Evolutionary conservation across 805 yeast genomes (phyloP).

Genomic region (Limtongia smithiae): DNA sequence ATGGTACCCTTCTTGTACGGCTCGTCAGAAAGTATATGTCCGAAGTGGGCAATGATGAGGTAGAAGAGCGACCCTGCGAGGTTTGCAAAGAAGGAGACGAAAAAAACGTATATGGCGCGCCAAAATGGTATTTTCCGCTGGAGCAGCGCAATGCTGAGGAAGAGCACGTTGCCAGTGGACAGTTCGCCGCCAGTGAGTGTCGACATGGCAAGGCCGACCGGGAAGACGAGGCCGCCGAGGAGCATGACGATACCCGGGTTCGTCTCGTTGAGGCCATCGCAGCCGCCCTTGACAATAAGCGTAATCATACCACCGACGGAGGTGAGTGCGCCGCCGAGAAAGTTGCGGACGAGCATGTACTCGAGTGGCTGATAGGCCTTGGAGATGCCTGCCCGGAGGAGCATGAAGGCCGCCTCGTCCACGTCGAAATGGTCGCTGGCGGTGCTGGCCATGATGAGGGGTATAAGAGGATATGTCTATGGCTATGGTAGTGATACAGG

Average conservation of each 20-base stretch:
- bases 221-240: constrained; percentile 28
- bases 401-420: constrained; percentile 24
- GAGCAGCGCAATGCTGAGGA: constrained; percentile 19
- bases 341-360: constrained; percentile 21
- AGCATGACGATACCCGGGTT: constrained; percentile 26
- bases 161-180: constrained; percentile 27
- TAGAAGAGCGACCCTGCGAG: constrained; percentile 27
- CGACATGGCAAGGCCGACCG: constrained; percentile 27
- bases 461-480: too few species aligned
- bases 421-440: constrained; percentile 20
- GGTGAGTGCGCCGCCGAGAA: constrained; percentile 27
- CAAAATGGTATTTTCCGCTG: constrained; percentile 23
- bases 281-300: constrained; percentile 27
- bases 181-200: constrained; percentile 28
- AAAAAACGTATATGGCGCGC: constrained; percentile 22
- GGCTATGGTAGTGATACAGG: too few species aligned
- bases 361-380: constrained; percentile 26
- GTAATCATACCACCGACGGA: constrained; percentile 28
- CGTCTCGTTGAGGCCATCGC: constrained; percentile 17
- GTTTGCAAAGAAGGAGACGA: constrained; percentile 14
- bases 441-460: too few species aligned
- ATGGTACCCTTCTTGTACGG: constrained; percentile 24
- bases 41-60: constrained; percentile 25
- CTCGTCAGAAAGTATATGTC: constrained; percentile 20
- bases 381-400: constrained; percentile 20